phyloP scores from a whole-genome alignment of 78 protist species.

The slime mould (Dictyostelium discoideum) region DNA sequence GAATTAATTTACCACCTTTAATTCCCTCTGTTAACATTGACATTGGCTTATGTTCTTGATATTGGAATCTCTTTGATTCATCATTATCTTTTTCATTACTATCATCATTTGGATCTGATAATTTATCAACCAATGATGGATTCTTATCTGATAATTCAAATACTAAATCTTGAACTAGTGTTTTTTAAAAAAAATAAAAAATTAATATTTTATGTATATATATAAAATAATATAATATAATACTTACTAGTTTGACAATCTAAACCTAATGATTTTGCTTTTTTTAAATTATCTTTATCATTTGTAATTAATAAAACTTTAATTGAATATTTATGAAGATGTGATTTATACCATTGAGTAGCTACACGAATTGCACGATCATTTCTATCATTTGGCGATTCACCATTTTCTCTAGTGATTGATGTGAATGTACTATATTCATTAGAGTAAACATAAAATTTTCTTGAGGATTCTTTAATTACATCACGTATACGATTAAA shows the following conservation, averaged over 20 bases:
- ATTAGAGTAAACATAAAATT: constrained; percentile 88
- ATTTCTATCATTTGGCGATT: constrained; percentile 92
- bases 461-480: constrained; percentile 23
- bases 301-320: constrained; percentile 80
- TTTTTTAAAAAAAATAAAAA: not conserved
- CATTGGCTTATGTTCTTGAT: constrained; percentile 32
- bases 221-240: not conserved
- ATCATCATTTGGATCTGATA: constrained; percentile 67
- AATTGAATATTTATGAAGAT: constrained; percentile 28
- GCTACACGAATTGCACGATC: constrained; percentile 87
- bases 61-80: constrained; percentile 3
- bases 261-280: constrained; percentile 74
- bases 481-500: constrained; percentile 77
- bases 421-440: constrained; percentile 78
- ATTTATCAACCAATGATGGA: constrained; percentile 75
- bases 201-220: not conserved
- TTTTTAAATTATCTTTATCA: constrained; percentile 73
- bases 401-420: constrained; percentile 81
- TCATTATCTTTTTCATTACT: not conserved
- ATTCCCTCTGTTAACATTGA: constrained; percentile 31
- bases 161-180: constrained; percentile 36
- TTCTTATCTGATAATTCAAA: constrained; percentile 35
- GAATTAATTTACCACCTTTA: constrained; percentile 49
- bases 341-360: constrained; percentile 85
- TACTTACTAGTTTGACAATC: constrained; percentile 64